These are phyloP conservation scores for Tripterygium wilfordii DNA, from an alignment of 177 flowering plant genomes.

Conservation along the genomic window DNA sequence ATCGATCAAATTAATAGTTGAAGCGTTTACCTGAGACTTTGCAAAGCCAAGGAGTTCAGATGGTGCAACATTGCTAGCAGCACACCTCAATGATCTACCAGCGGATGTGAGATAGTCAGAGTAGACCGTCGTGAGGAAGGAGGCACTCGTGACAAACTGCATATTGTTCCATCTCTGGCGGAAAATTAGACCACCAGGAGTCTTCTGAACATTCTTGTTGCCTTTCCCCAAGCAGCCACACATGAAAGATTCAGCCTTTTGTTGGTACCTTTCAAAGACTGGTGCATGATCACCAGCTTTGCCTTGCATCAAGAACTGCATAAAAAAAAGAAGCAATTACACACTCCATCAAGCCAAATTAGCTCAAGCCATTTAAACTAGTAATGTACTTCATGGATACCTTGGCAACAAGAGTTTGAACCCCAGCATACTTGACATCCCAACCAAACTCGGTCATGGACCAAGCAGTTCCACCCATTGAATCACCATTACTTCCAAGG, in stretches of 20 bases:
- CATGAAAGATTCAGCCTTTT: slow-evolving; percentile 81
- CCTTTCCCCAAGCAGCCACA: slow-evolving; percentile 77
- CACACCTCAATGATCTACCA: slow-evolving; percentile 40
- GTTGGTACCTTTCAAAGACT: slow-evolving; percentile 51
- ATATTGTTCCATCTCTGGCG: slow-evolving; percentile 87
- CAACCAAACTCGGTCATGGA: slow-evolving; percentile 83
- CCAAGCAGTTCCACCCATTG: slow-evolving; percentile 92
- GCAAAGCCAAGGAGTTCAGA: slow-evolving; percentile 65
- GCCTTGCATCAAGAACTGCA: slow-evolving; percentile 78
- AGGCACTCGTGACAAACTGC: slow-evolving; percentile 83
- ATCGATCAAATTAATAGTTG: not conserved
- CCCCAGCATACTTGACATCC: slow-evolving; percentile 95
- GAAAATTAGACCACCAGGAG: slow-evolving; percentile 85
- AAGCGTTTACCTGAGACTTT: slow-evolving; percentile 59
- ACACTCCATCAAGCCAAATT: not conserved
- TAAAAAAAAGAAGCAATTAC: not conserved
- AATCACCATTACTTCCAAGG: slow-evolving; percentile 61
- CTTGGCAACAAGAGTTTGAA: slow-evolving; percentile 82
- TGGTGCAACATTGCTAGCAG: slow-evolving; percentile 46
- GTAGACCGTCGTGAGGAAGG: slow-evolving; percentile 77
- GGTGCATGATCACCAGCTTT: slow-evolving; percentile 43
- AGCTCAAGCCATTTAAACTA: too few species aligned
- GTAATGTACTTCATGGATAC: too few species aligned
- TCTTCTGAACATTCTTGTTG: slow-evolving; percentile 54
- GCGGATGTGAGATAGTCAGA: slow-evolving; percentile 75